Percentiles rank a stretch among this genome's conserved stretches.
phyloP scores from a whole-genome alignment of 2,329 filamentous ascomycete genomes.

The Aspergillus ustus region DNA sequence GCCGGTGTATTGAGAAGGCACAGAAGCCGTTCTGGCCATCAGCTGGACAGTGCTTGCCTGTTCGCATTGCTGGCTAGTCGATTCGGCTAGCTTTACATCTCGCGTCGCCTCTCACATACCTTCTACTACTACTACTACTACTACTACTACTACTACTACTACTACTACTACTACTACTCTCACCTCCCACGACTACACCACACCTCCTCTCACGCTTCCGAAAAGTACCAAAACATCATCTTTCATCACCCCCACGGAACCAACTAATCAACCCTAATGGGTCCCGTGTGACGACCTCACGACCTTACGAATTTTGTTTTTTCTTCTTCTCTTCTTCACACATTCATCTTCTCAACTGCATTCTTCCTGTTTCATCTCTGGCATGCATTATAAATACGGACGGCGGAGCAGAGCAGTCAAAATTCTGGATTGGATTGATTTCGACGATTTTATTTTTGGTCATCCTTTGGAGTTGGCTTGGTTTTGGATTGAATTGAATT shows the following conservation, averaged over 20 bases:
- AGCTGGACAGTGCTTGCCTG: constrained; percentile 25
- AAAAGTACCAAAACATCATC: neutral
- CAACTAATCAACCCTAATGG: constrained; percentile 5
- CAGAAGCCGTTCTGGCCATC: constrained; percentile 34
- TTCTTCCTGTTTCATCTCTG: neutral
- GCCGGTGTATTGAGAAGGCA: constrained; percentile 34
- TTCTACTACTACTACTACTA: too few relatives aligned
- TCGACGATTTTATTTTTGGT: neutral
- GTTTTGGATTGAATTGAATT: neutral
- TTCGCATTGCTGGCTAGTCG: constrained; percentile 26
- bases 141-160: too few relatives aligned
- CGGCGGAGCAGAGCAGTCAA: constrained; percentile 8
- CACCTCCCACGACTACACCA: neutral
- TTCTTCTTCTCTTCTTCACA: neutral
- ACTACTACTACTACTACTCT: neutral
- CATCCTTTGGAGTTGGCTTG: neutral
- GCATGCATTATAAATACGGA: constrained; percentile 9
- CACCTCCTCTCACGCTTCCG: neutral
- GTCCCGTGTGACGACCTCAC: constrained; percentile 8
- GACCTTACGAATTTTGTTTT: neutral
- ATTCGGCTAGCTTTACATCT: neutral
- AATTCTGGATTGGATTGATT: constrained; percentile 1
- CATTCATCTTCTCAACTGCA: neutral
- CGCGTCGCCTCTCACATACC: neutral
- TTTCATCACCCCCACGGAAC: constrained; percentile 3